Percentiles rank a stretch among this genome's conserved stretches.
These are phyloP conservation scores for Penicillium janthinellum DNA, from an alignment of 2,329 filamentous ascomycete genomes.

Conservation along the genomic window DNA sequence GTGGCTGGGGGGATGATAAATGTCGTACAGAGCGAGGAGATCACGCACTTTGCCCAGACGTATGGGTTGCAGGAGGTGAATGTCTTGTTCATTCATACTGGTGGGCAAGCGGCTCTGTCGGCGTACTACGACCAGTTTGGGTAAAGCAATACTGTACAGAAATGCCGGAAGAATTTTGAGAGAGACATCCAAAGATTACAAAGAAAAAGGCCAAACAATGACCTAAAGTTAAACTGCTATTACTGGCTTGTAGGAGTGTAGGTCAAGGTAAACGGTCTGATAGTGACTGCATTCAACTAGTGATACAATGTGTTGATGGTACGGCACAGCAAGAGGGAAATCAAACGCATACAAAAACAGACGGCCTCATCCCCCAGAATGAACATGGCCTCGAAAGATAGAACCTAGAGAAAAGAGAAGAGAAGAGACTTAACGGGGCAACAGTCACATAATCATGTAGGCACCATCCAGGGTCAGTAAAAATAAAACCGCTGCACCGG, in stretches of 20 bases:
- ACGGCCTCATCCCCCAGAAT: conserved; percentile 22
- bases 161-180: background rate
- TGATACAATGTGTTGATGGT: conserved; percentile 29
- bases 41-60: conserved; percentile 14
- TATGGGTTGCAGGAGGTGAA: conserved; percentile 26
- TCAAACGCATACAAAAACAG: conserved; percentile 7
- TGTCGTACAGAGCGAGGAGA: conserved; percentile 27
- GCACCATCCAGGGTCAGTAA: background rate
- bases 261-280: background rate
- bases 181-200: background rate
- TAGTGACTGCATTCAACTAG: conserved; percentile 30
- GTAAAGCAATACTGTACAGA: background rate
- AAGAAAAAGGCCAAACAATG: background rate
- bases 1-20: conserved; percentile 33
- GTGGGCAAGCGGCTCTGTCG: conserved; percentile 37
- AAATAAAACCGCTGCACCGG: background rate
- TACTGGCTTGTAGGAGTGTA: background rate
- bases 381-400: conserved; percentile 21
- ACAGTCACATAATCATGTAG: background rate
- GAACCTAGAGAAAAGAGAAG: conserved; percentile 15
- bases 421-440: background rate
- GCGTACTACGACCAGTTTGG: conserved; percentile 29
- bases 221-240: background rate
- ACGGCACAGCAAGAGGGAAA: conserved; percentile 19
- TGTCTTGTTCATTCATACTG: conserved; percentile 42